Base-by-base conservation (phyloP, 208 protist species). In the Wallacemonas sp. region DNA sequence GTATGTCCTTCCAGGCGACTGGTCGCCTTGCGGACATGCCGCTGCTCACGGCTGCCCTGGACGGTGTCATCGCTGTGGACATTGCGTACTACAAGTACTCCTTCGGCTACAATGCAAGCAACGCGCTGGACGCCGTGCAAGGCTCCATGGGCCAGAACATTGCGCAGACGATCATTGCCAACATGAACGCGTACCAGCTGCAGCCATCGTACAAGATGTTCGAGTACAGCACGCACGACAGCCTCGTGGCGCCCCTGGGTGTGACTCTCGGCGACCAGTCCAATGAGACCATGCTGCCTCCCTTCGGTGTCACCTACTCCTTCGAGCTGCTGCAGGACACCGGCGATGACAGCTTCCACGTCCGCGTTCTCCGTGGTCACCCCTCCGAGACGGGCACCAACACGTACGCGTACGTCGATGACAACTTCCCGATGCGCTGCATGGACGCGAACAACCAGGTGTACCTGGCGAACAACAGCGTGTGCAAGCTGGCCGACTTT, bases 211-310 rank as follows among this genome's bases (percentile, higher is more conserved):
- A 79, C 67, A 77, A 74, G 57, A 37, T 91, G 55, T 85, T 71
- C 59, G 68, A 92, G 63, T 92, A 83, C 77, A 87, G 81, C 66
- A 68, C 79, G 13, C 76, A 92, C 67, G 85, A 87, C 68, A 79
- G 42, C 22, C 67, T 68, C 34, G 46, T 92, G 29, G 50, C 50
- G 10, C 76, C 82, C 34, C 71, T 89, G 21, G 68, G 65, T 21
- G 71, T 74, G 22, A 81, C 76, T 3, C 68, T 92, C 36, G 76
- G 85, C 39, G 82, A 92, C 62, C 53, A 76, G 57, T 64, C 50
- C 22, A 37, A 59, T 32, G 57, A 48, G 4, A 78, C 70, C 13
- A 71, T 89, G 64, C 13, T 66, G 19, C 66, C 77, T 0, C 73
- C 76, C 26, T 92, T 79, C 71, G 85, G 36, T 9, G 48, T 76